These are phyloP conservation scores for Hibiscus syriacus DNA, from an alignment of 345 rosid genomes.

Conservation along the genomic window DNA sequence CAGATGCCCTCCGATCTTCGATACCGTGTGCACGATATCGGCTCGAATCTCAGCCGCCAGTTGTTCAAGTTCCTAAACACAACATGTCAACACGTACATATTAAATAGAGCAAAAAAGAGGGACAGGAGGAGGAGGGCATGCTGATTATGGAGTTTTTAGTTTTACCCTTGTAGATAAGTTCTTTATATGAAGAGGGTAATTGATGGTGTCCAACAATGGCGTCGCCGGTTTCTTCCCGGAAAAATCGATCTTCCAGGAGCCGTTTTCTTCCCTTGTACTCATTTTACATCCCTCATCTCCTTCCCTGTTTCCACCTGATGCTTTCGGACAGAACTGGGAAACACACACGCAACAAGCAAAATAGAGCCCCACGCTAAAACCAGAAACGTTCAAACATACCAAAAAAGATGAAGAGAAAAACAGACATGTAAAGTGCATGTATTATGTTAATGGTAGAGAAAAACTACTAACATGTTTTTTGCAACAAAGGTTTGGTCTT, in stretches of 20 bases:
- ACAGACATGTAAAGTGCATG: background rate
- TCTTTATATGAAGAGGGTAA: conserved; percentile 72
- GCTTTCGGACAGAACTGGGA: conserved; percentile 37
- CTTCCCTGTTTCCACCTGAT: conserved; percentile 25
- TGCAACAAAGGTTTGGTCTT: conserved; percentile 10
- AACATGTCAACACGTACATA: background rate
- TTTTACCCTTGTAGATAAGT: conserved; percentile 45
- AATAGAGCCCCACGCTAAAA: background rate
- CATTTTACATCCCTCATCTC: conserved; percentile 27
- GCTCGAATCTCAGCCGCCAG: conserved; percentile 59
- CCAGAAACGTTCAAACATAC: background rate
- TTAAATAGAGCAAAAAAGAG: background rate
- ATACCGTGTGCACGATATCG: conserved; percentile 45
- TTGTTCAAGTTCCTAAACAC: conserved; percentile 54
- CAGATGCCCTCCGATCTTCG: conserved; percentile 63
- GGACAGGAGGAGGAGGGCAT: background rate
- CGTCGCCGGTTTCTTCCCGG: conserved; percentile 48
- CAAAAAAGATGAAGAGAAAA: background rate
- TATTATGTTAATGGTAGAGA: background rate
- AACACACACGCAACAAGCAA: conserved; percentile 8
- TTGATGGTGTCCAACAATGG: conserved; percentile 69
- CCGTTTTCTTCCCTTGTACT: conserved; percentile 27
- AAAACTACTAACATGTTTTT: conserved; percentile 23
- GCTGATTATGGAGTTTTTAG: background rate
- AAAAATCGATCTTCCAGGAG: conserved; percentile 37